Conservation (phyloP, 306 rosid genomes). For the Sindora glabra region DNA sequence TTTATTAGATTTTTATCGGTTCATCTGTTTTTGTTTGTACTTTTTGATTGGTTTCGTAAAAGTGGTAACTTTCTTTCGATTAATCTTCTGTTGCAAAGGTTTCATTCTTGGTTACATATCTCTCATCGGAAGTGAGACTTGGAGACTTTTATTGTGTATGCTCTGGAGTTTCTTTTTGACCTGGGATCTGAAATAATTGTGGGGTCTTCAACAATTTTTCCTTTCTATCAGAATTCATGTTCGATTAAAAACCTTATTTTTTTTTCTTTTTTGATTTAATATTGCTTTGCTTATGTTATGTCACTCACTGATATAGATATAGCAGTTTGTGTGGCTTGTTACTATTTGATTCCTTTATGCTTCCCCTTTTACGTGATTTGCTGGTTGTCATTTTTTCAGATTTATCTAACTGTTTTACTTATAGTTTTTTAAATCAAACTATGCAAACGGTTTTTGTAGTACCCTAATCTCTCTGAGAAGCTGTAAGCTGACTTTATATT, state of each 20-base stretch:
- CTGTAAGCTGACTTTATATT: no score
- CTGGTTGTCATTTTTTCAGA: neutral
- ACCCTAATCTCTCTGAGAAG: no score
- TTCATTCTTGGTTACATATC: neutral
- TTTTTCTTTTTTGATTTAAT: neutral
- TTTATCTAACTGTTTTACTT: neutral
- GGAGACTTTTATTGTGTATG: neutral
- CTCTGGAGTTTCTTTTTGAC: slow-evolving; percentile 12
- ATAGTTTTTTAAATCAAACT: no score
- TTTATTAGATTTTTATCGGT: neutral
- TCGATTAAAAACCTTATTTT: neutral
- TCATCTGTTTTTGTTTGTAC: neutral
- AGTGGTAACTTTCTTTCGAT: neutral
- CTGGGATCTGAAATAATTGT: slow-evolving; percentile 12
- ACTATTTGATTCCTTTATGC: neutral
- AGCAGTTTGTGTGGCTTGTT: neutral
- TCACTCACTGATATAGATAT: neutral
- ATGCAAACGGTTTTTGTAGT: no score
- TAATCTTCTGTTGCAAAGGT: neutral
- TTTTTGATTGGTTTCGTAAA: neutral
- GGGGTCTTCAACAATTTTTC: slow-evolving; percentile 15
- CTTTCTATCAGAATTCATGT: neutral
- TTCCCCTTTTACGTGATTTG: neutral
- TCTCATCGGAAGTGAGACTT: neutral
- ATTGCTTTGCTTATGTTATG: neutral